phyloP scores from a whole-genome alignment of 2,329 filamentous ascomycete species.

The Epichloe typhina region DNA sequence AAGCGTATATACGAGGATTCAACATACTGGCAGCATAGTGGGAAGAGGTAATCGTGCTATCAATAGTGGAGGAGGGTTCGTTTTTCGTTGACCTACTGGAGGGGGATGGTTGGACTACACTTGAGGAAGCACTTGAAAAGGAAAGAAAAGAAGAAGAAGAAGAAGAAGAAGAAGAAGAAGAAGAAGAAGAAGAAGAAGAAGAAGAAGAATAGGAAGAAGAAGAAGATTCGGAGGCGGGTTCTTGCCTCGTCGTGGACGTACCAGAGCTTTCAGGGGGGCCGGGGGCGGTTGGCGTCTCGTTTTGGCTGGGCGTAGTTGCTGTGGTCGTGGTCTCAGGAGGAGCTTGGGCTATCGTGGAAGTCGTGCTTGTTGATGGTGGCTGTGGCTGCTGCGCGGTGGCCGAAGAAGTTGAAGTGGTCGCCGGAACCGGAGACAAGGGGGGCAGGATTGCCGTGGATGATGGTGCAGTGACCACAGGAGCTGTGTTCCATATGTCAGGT shows the following conservation, averaged over 20 bases:
- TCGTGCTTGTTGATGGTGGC: background rate
- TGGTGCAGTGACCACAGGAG: background rate
- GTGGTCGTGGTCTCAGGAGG: background rate
- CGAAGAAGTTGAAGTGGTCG: background rate
- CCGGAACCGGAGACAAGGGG: background rate
- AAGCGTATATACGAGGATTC: background rate
- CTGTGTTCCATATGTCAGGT: background rate
- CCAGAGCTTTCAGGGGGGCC: conserved; percentile 10
- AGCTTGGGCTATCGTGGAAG: conserved; percentile 4
- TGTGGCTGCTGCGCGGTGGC: background rate
- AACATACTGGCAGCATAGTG: conserved; percentile 21
- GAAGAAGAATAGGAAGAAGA: background rate
- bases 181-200: conserved; percentile 10
- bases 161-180: conserved; percentile 5
- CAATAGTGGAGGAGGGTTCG: conserved; percentile 9
- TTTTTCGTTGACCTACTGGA: conserved; percentile 14
- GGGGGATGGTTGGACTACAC: conserved; percentile 16
- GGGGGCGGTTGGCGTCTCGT: conserved; percentile 2
- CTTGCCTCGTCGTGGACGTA: conserved; percentile 16
- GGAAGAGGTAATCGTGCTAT: background rate
- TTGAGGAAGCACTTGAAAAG: conserved; percentile 11
- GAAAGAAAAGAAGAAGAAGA: conserved; percentile 8
- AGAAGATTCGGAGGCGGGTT: conserved; percentile 18
- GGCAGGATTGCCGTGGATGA: background rate
- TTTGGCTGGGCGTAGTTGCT: conserved; percentile 1